A percentile compares a stretch with the other conserved stretches of the same genome.
Evolutionary conservation across 140 eudicot species (phyloP).

Genomic region (Bidens hawaiensis): DNA sequence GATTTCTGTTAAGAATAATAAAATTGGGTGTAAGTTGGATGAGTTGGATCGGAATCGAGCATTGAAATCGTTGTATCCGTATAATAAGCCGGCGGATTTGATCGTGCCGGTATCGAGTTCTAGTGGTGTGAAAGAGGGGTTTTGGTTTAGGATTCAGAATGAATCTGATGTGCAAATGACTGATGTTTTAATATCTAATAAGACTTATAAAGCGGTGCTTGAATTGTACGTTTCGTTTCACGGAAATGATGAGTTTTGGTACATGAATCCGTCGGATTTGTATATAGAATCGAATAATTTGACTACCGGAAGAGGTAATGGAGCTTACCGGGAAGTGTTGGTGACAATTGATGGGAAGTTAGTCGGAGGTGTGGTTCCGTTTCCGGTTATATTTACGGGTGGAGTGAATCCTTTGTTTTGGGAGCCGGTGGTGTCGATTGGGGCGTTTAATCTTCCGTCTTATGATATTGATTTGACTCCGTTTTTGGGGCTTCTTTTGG

Average conservation of each 20-base stretch:
- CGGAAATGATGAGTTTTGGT: slow-evolving; percentile 93
- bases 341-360: slow-evolving; percentile 64
- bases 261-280: slow-evolving; percentile 72
- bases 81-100: slow-evolving; percentile 65
- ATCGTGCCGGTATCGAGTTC: slow-evolving; percentile 46
- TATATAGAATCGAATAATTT: slow-evolving; percentile 49
- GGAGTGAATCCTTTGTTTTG: slow-evolving; percentile 89
- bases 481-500: slow-evolving; percentile 62
- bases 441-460: slow-evolving; percentile 84
- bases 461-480: slow-evolving; percentile 79
- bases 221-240: slow-evolving; percentile 80
- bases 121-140: slow-evolving; percentile 34
- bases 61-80: slow-evolving; percentile 20
- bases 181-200: slow-evolving; percentile 39
- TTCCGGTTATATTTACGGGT: slow-evolving; percentile 83
- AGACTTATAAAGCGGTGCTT: slow-evolving; percentile 58
- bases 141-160: slow-evolving; percentile 63
- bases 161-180: slow-evolving; percentile 35
- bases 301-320: slow-evolving; percentile 56
- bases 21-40: neutral
- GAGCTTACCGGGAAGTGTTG: slow-evolving; percentile 71
- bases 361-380: slow-evolving; percentile 69
- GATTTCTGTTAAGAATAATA: slow-evolving; percentile 15
- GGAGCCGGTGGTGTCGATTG: slow-evolving; percentile 86
- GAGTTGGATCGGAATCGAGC: neutral